These are phyloP conservation scores for Clarireedia paspali DNA, from an alignment of 2,329 filamentous ascomycete genomes.

Conservation along the genomic window DNA sequence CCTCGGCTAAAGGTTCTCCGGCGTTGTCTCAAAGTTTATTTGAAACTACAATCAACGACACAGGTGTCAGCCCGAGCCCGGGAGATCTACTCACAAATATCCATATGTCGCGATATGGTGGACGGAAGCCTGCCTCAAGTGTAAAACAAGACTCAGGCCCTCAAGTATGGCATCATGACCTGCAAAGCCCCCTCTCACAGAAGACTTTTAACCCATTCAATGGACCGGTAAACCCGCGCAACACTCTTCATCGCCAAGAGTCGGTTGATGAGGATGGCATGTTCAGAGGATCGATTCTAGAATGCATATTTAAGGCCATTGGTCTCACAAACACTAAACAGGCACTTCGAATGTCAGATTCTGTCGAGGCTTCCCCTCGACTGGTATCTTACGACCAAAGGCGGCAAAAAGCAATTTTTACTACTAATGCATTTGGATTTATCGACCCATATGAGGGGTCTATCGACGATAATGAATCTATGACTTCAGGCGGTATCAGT, in stretches of 20 bases:
- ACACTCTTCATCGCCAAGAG: slow-evolving; percentile 62
- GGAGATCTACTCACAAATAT: slow-evolving; percentile 77
- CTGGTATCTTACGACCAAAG: slow-evolving; percentile 77
- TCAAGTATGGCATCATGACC: slow-evolving; percentile 27
- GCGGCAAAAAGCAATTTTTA: slow-evolving; percentile 71
- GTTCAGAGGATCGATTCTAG: slow-evolving; percentile 83
- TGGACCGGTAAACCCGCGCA: slow-evolving; percentile 39
- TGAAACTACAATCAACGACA: slow-evolving; percentile 27
- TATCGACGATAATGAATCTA: slow-evolving; percentile 77
- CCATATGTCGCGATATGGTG: slow-evolving; percentile 56
- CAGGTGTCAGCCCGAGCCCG: slow-evolving; percentile 46
- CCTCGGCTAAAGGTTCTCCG: slow-evolving; percentile 17
- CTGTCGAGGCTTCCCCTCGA: slow-evolving; percentile 77
- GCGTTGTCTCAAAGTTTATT: slow-evolving; percentile 22
- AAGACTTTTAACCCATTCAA: slow-evolving; percentile 49
- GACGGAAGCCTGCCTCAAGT: slow-evolving; percentile 32
- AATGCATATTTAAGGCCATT: slow-evolving; percentile 93
- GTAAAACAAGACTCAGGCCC: slow-evolving; percentile 15
- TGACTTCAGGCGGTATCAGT: slow-evolving; percentile 62
- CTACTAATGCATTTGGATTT: slow-evolving; percentile 78
- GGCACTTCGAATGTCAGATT: slow-evolving; percentile 58
- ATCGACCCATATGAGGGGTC: slow-evolving; percentile 78
- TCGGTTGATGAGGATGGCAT: slow-evolving; percentile 80
- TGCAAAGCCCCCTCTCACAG: slow-evolving; percentile 33
- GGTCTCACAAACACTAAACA: slow-evolving; percentile 67